Evolutionary conservation across 2,329 filamentous ascomycete genomes (phyloP), one percentile per base, ranked within the genome.

Genomic region (Pyricularia pennisetigena): DNA sequence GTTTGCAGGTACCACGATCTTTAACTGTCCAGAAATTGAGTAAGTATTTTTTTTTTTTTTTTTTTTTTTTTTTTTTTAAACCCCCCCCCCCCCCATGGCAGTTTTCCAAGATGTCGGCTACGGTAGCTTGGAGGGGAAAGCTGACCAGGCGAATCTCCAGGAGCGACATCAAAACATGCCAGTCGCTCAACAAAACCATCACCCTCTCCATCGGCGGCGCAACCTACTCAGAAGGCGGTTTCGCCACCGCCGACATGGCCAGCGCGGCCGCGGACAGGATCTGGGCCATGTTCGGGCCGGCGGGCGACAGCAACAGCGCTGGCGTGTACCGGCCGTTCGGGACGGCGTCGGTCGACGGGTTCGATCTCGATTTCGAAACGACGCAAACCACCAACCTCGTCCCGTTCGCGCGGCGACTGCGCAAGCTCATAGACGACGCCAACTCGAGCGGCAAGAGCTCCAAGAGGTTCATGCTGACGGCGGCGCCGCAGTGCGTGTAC

Each of bases 281-380:
- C 69, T 93, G 90, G 90, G 80, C 85, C 66, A 89, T 88, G 70
- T 93, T 92, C 75, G 90, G 90, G 1, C 87, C 90, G 4, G 24
- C 23, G 23, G 35, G 32, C 8, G 20, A n/a, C 62, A 41, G 14
- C 65, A 41, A 12, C 65, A 29, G 14, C 49, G 4, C 41, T 9
- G 77, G 76, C 1, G 79, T 79, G 7, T 81, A 85, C 68, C 86
- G 91, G 9, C 90, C 90, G 1, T 93, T 93, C 74, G 88, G 88
- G 67, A 77, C 79, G 14, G 85, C 87, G 9, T 81, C 86, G 3
- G 78, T 93, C 63, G 89, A 93, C 75, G 91, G 91, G 4, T 92
- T 93, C 75, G 90, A 93, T 77, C 87, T 93, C 71, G 90, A 93
- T 75, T 88, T 93, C 70, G 90, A 93, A 78, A 81, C 85, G 5